Percentiles rank a stretch among this genome's conserved stretches.
These are phyloP conservation scores for Xylariaceae sp. DNA, from an alignment of 2,329 filamentous ascomycete genomes.

Conservation along the genomic window DNA sequence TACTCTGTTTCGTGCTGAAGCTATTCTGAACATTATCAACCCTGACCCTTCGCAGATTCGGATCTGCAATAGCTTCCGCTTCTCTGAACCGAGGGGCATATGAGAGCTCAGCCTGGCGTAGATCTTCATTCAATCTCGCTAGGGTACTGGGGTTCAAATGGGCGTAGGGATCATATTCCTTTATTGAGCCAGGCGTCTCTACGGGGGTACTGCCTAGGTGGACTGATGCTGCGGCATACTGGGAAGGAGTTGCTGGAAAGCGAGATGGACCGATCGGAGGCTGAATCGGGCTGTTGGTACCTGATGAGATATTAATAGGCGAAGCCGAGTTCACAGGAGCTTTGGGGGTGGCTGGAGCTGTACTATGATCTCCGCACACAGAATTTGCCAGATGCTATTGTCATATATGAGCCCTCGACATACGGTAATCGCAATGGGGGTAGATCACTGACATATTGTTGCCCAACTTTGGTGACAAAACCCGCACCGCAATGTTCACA, in stretches of 20 bases:
- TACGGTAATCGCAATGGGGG: background rate
- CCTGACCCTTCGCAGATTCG: slow-evolving; percentile 33
- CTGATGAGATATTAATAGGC: slow-evolving; percentile 17
- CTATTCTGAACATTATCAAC: slow-evolving; percentile 53
- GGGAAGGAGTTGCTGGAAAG: slow-evolving; percentile 8
- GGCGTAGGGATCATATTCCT: slow-evolving; percentile 45
- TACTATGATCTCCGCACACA: slow-evolving; percentile 50
- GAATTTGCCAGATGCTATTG: slow-evolving; percentile 43
- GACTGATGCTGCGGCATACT: slow-evolving; percentile 11
- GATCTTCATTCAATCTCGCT: slow-evolving; percentile 40
- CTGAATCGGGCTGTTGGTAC: slow-evolving; percentile 17
- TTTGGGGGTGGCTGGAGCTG: slow-evolving; percentile 28
- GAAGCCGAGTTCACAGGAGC: slow-evolving; percentile 7
- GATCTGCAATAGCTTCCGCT: slow-evolving; percentile 43
- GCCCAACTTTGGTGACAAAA: slow-evolving; percentile 46
- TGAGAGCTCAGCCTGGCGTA: slow-evolving; percentile 40
- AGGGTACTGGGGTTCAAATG: slow-evolving; percentile 43
- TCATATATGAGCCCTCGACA: slow-evolving; percentile 14
- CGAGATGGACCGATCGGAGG: background rate
- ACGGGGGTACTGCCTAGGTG: background rate
- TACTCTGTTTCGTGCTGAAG: slow-evolving; percentile 58
- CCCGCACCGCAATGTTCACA: slow-evolving; percentile 51
- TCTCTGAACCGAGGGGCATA: slow-evolving; percentile 48
- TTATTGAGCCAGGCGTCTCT: slow-evolving; percentile 10
- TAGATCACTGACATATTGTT: slow-evolving; percentile 43